Evolutionary conservation across 75 land plant species (phyloP), one percentile per base, ranked within the genome.

Genomic region (Pinus tabuliformis): DNA sequence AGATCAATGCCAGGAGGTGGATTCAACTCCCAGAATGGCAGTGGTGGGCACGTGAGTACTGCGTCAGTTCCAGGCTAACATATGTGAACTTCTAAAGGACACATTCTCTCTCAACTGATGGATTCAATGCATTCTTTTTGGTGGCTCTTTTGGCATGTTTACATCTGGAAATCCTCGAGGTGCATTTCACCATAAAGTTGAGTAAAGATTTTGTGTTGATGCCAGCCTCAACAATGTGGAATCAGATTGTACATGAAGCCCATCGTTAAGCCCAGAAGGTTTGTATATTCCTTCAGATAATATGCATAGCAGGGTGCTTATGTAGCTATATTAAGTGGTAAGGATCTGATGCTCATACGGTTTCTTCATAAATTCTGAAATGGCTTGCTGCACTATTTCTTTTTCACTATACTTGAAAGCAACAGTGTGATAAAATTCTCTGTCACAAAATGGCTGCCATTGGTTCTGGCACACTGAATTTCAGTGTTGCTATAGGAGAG

Each of bases 1-100:
- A 76, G 94, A 42, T 85, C 94, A 24, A 78, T 87, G 83, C 89
- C 93, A 62, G 63, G 76, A 5, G 45, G 85, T 52, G 87, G 81
- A 8, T 81, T 78, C 59, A 77, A 76, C 66, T 49, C 73, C 30
- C 85, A 73, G 62, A 83, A 78, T 73, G 81, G 81, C 33, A 65
- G 74, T 52, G 74, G 80, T 65, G 81, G 79, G 58, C 89, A 71
- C n/a, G 74, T 78, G 39, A 83, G 57, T 59, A 81, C 90, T 21
- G 92, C 81, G 75, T 88, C 90, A 13, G 90, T 87, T 13, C 81
- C 45, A 73, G 66, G 80, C 6, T 73, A 28, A 61, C 18, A n/a
- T 75, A 24, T n/a, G 21, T 75, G 21, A 21, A 42, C 24, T 39
- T 42, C 49, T 68, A 20, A 42, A 42, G 11, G 2, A 9, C 22